Evolutionary conservation across 2,329 filamentous ascomycete species (phyloP), one percentile per base, ranked within the genome.

Genomic region (Plectosphaerella plurivora): DNA sequence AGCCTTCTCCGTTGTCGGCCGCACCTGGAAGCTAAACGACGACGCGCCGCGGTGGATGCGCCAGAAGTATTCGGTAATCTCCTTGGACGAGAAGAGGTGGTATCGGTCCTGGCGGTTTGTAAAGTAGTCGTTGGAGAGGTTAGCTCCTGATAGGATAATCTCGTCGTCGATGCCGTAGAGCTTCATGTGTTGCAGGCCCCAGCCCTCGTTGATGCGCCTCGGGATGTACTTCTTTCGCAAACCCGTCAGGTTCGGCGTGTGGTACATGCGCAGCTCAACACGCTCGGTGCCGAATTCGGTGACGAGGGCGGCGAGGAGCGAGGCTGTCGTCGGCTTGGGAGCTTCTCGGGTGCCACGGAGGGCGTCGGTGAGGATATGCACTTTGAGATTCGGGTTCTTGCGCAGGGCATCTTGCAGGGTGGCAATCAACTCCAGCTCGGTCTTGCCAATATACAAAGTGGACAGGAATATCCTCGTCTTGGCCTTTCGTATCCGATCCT

Each of bases 171-270:
- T 76, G 0, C 94, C 94, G 61, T 99, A 99, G 1, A 99, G 77
- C 77, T 99, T 99, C 93, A 99, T 99, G 66, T 99, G 94, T 67
- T 99, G 94, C 55, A 99, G 72, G 1, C 94, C 94, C 94, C 94
- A 99, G 16, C 94, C 94, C 72, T 99, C 94, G 61, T 99, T 99
- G 66, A 99, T 93, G 18, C 94, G 81, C 65, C 84, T 89, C 0
- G 94, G 94, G 2, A 97, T 83, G 59, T 89, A 76, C 62, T 86
- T 85, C 72, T 97, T 97, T 49, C 87, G 83, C 53, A 95, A 61
- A 0, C 94, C 94, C 3, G 89, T 96, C 57, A 99, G 72, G 63
- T 99, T 99, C 0, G 94, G 94, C 1, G 94, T 99, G 70, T 99
- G 94, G 65, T 95, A 99, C 91, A 99, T 95, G 61, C 92, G 88